Percentiles rank a stretch among this genome's conserved stretches.
phyloP scores from a whole-genome alignment of 75 land plant species.

The Chamaecyparis obtusa region DNA sequence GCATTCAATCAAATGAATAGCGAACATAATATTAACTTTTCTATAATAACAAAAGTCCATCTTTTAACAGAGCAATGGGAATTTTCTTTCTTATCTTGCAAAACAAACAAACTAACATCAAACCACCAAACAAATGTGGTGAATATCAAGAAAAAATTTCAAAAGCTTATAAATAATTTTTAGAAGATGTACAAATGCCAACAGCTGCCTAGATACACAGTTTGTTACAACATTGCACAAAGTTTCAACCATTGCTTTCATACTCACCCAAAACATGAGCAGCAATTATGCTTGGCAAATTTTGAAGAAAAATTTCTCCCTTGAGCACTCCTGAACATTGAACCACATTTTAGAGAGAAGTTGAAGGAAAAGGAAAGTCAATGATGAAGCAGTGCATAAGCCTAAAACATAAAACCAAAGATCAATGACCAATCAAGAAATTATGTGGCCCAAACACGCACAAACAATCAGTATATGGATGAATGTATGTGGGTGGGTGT shows the following conservation, averaged over 20 bases:
- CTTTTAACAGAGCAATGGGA: conserved; percentile 3
- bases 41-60: not conserved
- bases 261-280: conserved; percentile 81
- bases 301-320: conserved; percentile 95
- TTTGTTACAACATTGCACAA: not conserved
- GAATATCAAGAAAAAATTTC: not conserved
- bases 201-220: not conserved
- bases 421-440: not conserved
- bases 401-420: not conserved
- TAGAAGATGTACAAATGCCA: not conserved
- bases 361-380: not conserved
- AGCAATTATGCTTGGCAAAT: conserved; percentile 89
- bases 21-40: not conserved
- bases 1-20: not conserved
- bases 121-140: conserved; percentile 1
- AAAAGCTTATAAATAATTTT: not conserved
- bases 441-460: not conserved
- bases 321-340: conserved; percentile 69
- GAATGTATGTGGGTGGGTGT: too few species aligned
- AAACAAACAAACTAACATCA: not conserved
- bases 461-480: too few species aligned
- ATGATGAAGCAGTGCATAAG: not conserved
- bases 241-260: not conserved
- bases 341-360: not conserved
- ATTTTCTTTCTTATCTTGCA: not conserved